Evolutionary conservation across 352 stramenopile species (phyloP).

Genomic region (Pythium aquatile): DNA sequence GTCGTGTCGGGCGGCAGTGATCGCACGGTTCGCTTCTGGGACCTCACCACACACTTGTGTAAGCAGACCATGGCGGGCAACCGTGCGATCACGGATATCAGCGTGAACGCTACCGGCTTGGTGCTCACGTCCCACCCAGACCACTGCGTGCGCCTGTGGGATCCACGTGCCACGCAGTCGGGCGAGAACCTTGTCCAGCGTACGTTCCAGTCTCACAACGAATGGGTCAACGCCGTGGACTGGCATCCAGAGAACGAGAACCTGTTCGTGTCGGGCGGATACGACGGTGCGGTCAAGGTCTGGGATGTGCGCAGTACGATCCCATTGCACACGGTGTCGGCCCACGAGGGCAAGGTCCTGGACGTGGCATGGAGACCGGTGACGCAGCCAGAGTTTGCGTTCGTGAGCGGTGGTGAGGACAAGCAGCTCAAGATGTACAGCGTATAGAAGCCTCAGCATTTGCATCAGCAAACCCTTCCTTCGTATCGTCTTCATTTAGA

Average conservation of each 20-base stretch:
- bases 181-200: constrained; percentile 74
- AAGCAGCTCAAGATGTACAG: constrained; percentile 87
- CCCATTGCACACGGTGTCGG: constrained; percentile 72
- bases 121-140: constrained; percentile 81
- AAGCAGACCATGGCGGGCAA: constrained; percentile 75
- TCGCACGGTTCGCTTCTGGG: constrained; percentile 76
- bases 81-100: constrained; percentile 71
- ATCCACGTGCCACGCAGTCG: constrained; percentile 61
- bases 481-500: constrained; percentile 13
- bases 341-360: constrained; percentile 75
- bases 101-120: constrained; percentile 56
- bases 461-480: background rate
- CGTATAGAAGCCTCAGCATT: constrained; percentile 44
- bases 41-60: constrained; percentile 68
- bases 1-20: constrained; percentile 69
- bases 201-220: constrained; percentile 83
- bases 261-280: constrained; percentile 72
- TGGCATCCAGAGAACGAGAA: constrained; percentile 62
- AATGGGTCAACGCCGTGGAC: constrained; percentile 78
- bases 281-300: constrained; percentile 79
- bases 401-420: constrained; percentile 81
- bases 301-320: constrained; percentile 78
- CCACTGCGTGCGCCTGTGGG: constrained; percentile 80
- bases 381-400: constrained; percentile 36
- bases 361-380: constrained; percentile 56